These are phyloP conservation scores for Mycena vitilis DNA, from an alignment of 768 basidiomycete genomes.

Conservation along the genomic window DNA sequence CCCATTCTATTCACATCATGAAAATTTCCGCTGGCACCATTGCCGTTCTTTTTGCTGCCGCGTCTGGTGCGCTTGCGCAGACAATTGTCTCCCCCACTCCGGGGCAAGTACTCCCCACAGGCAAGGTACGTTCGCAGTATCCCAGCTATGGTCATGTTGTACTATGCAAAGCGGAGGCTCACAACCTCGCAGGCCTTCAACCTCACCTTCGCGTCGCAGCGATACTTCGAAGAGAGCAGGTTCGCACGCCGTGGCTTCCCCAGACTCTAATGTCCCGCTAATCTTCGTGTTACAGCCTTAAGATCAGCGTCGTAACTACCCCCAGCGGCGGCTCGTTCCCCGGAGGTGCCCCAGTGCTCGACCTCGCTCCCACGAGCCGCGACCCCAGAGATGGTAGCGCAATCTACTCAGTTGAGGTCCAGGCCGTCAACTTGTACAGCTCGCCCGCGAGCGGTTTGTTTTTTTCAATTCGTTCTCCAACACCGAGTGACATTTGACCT, in stretches of 20 bases:
- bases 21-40: not conserved
- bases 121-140: not conserved
- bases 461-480: too few species aligned
- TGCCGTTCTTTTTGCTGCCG: not conserved
- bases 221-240: slow-evolving; percentile 11
- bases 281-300: not conserved
- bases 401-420: slow-evolving; percentile 1
- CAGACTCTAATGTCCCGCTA: not conserved
- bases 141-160: too few species aligned
- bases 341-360: not conserved
- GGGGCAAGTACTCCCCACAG: not conserved
- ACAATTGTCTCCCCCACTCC: not conserved
- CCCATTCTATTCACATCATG: not conserved
- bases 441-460: not conserved
- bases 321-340: not conserved
- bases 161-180: too few species aligned
- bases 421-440: not conserved
- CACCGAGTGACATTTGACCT: too few species aligned
- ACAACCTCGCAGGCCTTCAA: not conserved
- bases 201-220: slow-evolving; percentile 13
- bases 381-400: not conserved
- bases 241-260: not conserved
- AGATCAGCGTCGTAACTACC: slow-evolving; percentile 11
- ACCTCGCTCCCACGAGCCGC: not conserved
- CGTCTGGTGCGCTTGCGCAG: not conserved